phyloP scores from a whole-genome alignment of 2,329 filamentous ascomycete genomes.

The Fonsecaea multimorphosa region DNA sequence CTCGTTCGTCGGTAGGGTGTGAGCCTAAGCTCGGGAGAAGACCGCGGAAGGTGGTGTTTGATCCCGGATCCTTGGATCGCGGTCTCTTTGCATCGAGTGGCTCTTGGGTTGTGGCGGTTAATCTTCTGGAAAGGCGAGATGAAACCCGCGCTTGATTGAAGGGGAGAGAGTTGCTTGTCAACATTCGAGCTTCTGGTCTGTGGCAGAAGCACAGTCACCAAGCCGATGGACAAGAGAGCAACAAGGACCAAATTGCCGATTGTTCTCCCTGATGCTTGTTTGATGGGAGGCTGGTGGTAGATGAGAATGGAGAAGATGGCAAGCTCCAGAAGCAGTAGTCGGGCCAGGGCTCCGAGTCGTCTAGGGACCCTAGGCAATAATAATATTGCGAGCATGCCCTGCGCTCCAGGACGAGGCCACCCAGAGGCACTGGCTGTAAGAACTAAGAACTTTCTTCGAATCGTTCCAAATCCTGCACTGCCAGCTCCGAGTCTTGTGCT shows the following conservation, averaged over 20 bases:
- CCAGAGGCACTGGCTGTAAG: no score
- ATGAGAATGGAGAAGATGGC: neutral
- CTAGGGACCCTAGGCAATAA: neutral
- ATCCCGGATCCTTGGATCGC: neutral
- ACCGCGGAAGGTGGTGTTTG: conserved; percentile 13
- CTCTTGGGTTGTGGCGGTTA: neutral
- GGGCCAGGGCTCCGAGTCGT: neutral
- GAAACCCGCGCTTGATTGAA: conserved; percentile 2
- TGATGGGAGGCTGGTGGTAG: neutral
- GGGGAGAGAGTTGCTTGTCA: neutral
- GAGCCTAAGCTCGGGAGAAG: neutral
- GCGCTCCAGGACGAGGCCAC: neutral
- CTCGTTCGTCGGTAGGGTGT: conserved; percentile 9
- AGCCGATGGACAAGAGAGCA: neutral
- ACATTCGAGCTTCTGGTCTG: neutral
- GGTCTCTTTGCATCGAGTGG: conserved; percentile 6
- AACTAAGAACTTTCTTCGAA: neutral
- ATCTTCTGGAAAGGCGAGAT: neutral
- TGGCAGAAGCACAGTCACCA: neutral
- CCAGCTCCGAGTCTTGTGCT: neutral
- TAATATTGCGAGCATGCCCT: neutral
- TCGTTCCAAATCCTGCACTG: neutral
- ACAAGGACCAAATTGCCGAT: neutral
- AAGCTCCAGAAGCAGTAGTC: conserved; percentile 1
- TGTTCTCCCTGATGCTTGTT: neutral